Evolutionary conservation across 805 yeast species (phyloP).

Genomic region (Candida methanosorbosa): DNA sequence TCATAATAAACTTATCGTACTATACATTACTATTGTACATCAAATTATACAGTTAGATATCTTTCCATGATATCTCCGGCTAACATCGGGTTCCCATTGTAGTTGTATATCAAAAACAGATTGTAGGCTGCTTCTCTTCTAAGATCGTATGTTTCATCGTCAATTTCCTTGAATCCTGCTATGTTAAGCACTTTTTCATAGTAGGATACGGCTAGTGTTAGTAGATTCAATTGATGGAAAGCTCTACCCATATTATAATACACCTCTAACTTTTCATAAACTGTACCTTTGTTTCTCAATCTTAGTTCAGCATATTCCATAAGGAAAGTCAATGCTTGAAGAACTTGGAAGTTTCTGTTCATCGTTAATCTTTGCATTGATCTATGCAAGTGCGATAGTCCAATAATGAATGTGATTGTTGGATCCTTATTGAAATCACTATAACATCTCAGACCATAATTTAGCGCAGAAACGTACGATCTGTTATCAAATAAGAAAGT

Average conservation of each 20-base stretch:
- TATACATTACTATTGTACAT: no score
- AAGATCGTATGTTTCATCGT: conserved; percentile 39
- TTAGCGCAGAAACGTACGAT: conserved; percentile 75
- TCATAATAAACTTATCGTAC: no score
- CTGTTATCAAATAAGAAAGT: conserved; percentile 72
- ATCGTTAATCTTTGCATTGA: conserved; percentile 85
- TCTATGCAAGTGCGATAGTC: conserved; percentile 77
- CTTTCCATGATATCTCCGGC: conserved; percentile 59
- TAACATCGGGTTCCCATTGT: conserved; percentile 60
- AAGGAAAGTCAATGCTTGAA: conserved; percentile 79
- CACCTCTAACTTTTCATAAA: conserved; percentile 62
- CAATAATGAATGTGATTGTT: conserved; percentile 64
- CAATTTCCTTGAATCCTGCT: conserved; percentile 27
- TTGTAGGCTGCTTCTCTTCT: conserved; percentile 83
- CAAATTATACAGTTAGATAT: conserved; percentile 41
- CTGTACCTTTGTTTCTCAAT: conserved; percentile 23
- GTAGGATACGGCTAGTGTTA: conserved; percentile 61
- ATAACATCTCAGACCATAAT: conserved; percentile 67
- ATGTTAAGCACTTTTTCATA: conserved; percentile 58
- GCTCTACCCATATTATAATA: conserved; percentile 77
- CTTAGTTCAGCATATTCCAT: conserved; percentile 60
- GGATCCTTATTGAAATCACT: conserved; percentile 67
- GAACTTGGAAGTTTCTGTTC: conserved; percentile 77
- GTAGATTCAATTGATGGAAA: conserved; percentile 76
- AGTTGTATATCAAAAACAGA: conserved; percentile 62